Evolutionary conservation across 1,284 basidiomycete species (phyloP), one percentile per base, ranked within the genome.

Genomic region (Irpex rosettiformis): DNA sequence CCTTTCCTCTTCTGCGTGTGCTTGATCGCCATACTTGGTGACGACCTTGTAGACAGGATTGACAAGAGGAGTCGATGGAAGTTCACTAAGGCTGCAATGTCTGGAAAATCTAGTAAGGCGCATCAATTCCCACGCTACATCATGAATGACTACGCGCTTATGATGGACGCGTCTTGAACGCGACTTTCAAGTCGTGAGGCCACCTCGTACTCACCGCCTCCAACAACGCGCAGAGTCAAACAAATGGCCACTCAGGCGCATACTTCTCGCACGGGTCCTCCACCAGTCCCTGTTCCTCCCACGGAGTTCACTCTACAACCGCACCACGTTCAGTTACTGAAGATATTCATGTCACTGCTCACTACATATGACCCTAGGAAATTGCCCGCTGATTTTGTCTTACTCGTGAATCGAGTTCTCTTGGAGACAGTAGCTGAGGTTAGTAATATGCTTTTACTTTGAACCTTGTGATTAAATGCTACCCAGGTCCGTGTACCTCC

Each of bases 311-410:
- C 82, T 55, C 76, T 89, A 29, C 78, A 83, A 58, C 88, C 90
- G 2, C 90, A 93, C 66, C 90, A 93, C 68, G 74, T 93, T 48
- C 79, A 79, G 53, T 72, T 91, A 13, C 73, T 91, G 28, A 79
- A 80, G 42, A 73, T 91, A 37, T 75, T 91, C 40, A 73, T 83
- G 59, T 73, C 86, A 10, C 72, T 80, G 1, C 88, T 85, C 69
- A 83, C 82, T 64, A 82, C 85, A 59, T 77, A 78, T 55, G 77
- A 78, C 16, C 70, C 75, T 11, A 77, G 75, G 57, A 75, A 75
- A 18, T 74, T 89, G 16, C 81, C 86, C 0, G 68, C 78, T n/a
- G 64, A 71, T 3, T 91, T 88, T 66, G 67, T 82, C n/a, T 73
- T 90, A 24, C 81, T 86, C 63, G 66, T 89, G 10, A 81, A 85